These are phyloP conservation scores for Solanum pennellii DNA, from an alignment of 257 asterid genomes.

Conservation along the genomic window DNA sequence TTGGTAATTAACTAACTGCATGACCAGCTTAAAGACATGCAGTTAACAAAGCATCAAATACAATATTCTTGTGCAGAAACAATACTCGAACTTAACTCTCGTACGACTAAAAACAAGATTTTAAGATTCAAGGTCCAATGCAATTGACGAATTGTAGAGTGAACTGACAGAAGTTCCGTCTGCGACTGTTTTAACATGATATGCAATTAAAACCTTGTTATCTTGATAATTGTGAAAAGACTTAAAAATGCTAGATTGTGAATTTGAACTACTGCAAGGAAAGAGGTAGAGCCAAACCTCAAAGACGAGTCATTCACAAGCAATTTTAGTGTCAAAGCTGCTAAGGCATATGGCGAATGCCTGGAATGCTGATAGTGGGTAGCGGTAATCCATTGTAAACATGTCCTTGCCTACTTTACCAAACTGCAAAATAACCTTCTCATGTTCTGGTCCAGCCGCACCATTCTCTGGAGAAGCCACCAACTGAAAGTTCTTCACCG, in stretches of 20 bases:
- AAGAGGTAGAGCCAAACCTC: slow-evolving; percentile 6
- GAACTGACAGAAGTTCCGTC: background rate
- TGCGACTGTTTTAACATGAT: background rate
- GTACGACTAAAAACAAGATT: background rate
- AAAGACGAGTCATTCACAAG: slow-evolving; percentile 47
- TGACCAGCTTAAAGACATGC: background rate
- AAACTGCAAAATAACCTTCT: slow-evolving; percentile 78
- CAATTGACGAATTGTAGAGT: background rate
- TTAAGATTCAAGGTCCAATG: background rate
- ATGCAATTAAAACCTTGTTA: background rate
- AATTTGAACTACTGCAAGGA: background rate
- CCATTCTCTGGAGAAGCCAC: slow-evolving; percentile 76
- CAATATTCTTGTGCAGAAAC: background rate
- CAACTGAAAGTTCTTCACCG: slow-evolving; percentile 87
- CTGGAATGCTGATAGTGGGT: slow-evolving; percentile 84
- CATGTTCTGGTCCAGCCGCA: slow-evolving; percentile 51
- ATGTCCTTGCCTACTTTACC: slow-evolving; percentile 94
- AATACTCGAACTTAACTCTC: background rate
- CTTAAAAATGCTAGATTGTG: background rate
- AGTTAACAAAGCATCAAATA: background rate
- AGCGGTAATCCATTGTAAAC: slow-evolving; percentile 79
- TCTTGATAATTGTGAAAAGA: background rate
- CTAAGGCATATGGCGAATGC: slow-evolving; percentile 51
- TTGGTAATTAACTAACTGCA: background rate
- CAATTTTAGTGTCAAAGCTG: slow-evolving; percentile 88